phyloP scores from a whole-genome alignment of 2,329 filamentous ascomycete species.

The Cryphonectria carpinicola region DNA sequence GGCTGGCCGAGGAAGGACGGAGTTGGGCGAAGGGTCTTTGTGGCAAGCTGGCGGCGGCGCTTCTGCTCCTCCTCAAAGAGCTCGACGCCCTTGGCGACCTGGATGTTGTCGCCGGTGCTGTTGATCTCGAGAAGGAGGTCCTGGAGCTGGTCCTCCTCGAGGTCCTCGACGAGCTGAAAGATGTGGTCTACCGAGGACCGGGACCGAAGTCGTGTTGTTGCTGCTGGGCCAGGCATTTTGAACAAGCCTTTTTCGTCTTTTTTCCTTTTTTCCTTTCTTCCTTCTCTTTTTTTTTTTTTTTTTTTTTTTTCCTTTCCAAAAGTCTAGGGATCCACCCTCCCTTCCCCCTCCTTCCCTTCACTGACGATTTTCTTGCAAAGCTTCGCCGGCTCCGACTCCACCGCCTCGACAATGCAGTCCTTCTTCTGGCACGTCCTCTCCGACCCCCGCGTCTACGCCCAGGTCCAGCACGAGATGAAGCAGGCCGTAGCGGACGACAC shows the following conservation, averaged over 20 bases:
- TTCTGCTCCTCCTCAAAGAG: conserved; percentile 32
- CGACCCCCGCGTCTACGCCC: conserved; percentile 45
- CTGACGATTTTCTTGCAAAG: conserved; percentile 36
- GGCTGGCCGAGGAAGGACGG: conserved; percentile 28
- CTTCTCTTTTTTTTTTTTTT: not conserved
- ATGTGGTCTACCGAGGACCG: conserved; percentile 37
- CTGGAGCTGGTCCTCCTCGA: conserved; percentile 37
- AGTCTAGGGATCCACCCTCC: too few relatives aligned
- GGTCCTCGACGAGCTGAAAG: conserved; percentile 35
- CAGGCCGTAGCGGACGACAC: conserved; percentile 41
- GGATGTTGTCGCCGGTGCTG: conserved; percentile 34
- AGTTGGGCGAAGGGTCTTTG: conserved; percentile 20
- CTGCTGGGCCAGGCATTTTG: conserved; percentile 27
- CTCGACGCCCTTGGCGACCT: conserved; percentile 36
- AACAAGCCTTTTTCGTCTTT: not conserved
- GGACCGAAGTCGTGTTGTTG: conserved; percentile 34
- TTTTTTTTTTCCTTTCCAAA: too few relatives aligned
- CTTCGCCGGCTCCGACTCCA: conserved; percentile 64
- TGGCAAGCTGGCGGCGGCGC: conserved; percentile 1
- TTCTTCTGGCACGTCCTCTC: conserved; percentile 57
- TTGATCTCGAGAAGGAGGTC: conserved; percentile 36
- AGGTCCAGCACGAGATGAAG: conserved; percentile 49
- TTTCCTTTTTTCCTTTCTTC: too few relatives aligned
- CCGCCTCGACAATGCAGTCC: conserved; percentile 62
- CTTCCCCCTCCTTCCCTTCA: not conserved